A percentile compares a stretch with the other conserved stretches of the same genome.
These are phyloP conservation scores for Ceratocystiopsis minuta DNA, from an alignment of 2,329 filamentous ascomycete species.

Conservation along the genomic window DNA sequence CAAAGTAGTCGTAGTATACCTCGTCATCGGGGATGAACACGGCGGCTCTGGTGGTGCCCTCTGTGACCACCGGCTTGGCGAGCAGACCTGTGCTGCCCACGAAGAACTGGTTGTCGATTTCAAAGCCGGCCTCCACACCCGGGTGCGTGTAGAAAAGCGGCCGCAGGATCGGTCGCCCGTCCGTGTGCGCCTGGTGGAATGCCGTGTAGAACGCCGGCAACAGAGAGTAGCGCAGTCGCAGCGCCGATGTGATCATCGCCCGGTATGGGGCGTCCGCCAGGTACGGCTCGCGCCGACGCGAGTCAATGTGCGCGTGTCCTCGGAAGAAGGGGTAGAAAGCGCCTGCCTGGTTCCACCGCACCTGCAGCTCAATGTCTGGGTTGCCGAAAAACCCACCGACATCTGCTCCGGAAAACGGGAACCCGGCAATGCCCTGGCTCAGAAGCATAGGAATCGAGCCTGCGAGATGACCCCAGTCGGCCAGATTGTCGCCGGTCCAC, in stretches of 20 bases:
- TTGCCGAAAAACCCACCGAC: constrained; percentile 98
- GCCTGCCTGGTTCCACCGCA: constrained; percentile 91
- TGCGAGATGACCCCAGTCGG: constrained; percentile 79
- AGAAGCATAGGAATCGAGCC: constrained; percentile 84
- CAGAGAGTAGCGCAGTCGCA: constrained; percentile 75
- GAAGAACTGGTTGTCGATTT: constrained; percentile 84
- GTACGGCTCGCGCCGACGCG: constrained; percentile 86
- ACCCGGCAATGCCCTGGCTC: constrained; percentile 81
- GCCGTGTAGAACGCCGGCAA: constrained; percentile 93
- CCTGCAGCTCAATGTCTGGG: constrained; percentile 76
- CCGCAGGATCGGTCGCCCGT: constrained; percentile 72
- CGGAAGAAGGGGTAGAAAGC: constrained; percentile 98
- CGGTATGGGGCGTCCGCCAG: constrained; percentile 70
- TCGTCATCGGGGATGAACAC: constrained; percentile 82
- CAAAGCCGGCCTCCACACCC: constrained; percentile 68
- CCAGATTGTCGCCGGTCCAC: constrained; percentile 98
- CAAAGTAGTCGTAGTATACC: constrained; percentile 91
- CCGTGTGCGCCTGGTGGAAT: constrained; percentile 72
- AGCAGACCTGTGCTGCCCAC: constrained; percentile 75
- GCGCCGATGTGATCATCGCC: constrained; percentile 67
- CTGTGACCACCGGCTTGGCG: constrained; percentile 74
- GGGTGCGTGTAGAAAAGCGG: constrained; percentile 92
- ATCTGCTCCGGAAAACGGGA: constrained; percentile 86
- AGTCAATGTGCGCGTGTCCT: constrained; percentile 90
- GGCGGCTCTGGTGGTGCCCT: constrained; percentile 53